Evolutionary conservation across 2,329 filamentous ascomycete genomes (phyloP), one percentile per base, ranked within the genome.

Genomic region (Hawksworthiomyces lignivorus): DNA sequence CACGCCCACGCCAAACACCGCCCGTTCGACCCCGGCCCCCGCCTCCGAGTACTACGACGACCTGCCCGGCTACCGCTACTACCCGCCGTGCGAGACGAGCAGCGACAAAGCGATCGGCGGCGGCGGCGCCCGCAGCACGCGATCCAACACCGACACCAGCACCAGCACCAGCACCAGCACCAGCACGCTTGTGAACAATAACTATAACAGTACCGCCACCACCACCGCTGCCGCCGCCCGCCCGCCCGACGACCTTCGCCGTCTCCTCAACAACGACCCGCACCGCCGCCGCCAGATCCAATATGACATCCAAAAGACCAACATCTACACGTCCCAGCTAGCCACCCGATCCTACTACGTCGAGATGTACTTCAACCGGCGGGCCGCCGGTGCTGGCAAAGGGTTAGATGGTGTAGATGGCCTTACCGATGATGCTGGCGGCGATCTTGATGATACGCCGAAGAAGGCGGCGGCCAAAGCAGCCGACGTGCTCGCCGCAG

Each of bases 241-340:
- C 62, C 67, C 70, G 0, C 54, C 65, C 8, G 64, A 73, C 47
- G 73, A 77, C 48, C 54, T 75, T 14, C 69, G 72, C 31, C 68
- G 66, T 29, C 60, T 67, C 7, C 65, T 76, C 44, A 68, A 69
- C 41, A 60, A 64, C 17, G 64, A 76, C 20, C 69, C 72, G 1
- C 57, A 63, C 20, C 65, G 69, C 3, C 70, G 75, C 3, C 69
- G 76, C 1, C 67, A 72, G 42, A 59, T 88, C 5, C 86, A 92
- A 56, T 87, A 82, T 50, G 88, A 94, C 62, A 92, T 95, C 22
- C 87, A 94, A 58, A 94, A 94, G 58, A 85, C 87, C 7, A 94
- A 94, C 58, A 85, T 95, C 29, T 87, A 90, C 56, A 79, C 82
- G 3, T 90, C 83, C 6, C 83, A 88, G 54, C 68, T 95, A 9